Evolutionary conservation across 2,329 filamentous ascomycete genomes (phyloP).

Genomic region (Coniosporium tulheliwenetii): DNA sequence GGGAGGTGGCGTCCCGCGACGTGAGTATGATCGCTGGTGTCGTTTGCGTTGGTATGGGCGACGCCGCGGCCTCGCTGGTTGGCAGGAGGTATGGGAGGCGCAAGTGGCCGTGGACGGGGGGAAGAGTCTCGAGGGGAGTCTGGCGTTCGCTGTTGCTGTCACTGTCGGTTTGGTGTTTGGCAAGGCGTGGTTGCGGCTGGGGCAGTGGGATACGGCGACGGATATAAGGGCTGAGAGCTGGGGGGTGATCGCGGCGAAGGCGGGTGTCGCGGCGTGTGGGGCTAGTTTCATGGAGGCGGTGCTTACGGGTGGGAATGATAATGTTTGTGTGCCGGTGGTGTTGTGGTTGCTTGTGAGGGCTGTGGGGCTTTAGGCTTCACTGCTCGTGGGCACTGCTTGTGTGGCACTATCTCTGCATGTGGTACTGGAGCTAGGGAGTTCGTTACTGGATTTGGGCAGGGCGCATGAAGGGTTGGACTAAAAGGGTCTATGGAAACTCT

Average conservation of each 20-base stretch:
- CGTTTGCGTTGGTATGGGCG: constrained; percentile 86
- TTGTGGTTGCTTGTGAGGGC: constrained; percentile 86
- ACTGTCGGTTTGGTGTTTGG: constrained; percentile 55
- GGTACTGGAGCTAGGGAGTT: too few relatives aligned
- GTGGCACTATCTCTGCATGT: too few relatives aligned
- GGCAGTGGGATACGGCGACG: constrained; percentile 18
- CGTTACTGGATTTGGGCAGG: too few relatives aligned
- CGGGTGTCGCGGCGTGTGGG: constrained; percentile 55
- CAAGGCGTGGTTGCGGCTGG: constrained; percentile 58
- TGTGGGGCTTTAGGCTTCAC: constrained; percentile 35
- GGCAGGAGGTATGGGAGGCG: constrained; percentile 70
- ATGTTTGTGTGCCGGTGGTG: constrained; percentile 87
- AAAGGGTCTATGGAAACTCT: too few relatives aligned
- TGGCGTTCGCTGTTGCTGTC: constrained; percentile 72
- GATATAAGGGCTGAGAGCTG: constrained; percentile 9
- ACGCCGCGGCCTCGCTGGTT: constrained; percentile 81
- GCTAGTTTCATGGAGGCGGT: constrained; percentile 91
- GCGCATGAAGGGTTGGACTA: too few relatives aligned
- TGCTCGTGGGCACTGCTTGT: not conserved
- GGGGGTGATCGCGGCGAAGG: constrained; percentile 35
- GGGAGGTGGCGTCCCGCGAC: constrained; percentile 58
- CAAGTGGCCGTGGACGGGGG: constrained; percentile 98
- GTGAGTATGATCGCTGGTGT: constrained; percentile 86
- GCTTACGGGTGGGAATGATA: constrained; percentile 92
- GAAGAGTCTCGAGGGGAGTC: constrained; percentile 77